Evolutionary conservation across 805 yeast genomes (phyloP).

Genomic region (Maudiozyma bulderi): DNA sequence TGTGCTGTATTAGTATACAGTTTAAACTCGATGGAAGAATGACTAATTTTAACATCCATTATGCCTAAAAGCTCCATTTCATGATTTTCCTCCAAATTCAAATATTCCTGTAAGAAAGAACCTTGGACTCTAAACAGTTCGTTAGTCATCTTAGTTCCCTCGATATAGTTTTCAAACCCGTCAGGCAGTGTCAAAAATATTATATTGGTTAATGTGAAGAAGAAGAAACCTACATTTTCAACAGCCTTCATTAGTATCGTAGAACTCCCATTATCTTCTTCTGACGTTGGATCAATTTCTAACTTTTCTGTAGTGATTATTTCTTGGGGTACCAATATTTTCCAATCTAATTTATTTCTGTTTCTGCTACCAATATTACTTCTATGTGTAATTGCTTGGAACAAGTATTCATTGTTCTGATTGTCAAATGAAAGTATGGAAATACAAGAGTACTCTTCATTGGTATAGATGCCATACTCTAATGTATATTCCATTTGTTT

Average conservation of each 20-base stretch:
- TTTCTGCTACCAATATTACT: not conserved
- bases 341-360: constrained; percentile 2
- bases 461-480: constrained; percentile 8
- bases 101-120: not conserved
- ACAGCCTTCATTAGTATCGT: constrained; percentile 7
- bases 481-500: constrained; percentile 7
- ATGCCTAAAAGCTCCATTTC: not conserved
- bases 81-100: not conserved
- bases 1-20: constrained; percentile 1
- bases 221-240: constrained; percentile 15
- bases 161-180: constrained; percentile 13
- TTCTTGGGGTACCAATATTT: not conserved
- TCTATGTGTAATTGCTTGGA: constrained; percentile 6
- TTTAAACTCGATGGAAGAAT: not conserved
- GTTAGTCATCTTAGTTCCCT: constrained; percentile 3
- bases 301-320: not conserved
- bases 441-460: constrained; percentile 10
- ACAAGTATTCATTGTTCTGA: constrained; percentile 1
- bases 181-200: constrained; percentile 9
- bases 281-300: not conserved
- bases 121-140: constrained; percentile 3
- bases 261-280: not conserved
- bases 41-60: not conserved
- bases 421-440: constrained; percentile 6
- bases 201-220: constrained; percentile 8